phyloP scores from a whole-genome alignment of 768 basidiomycete genomes.

The Mycena latifolia region DNA sequence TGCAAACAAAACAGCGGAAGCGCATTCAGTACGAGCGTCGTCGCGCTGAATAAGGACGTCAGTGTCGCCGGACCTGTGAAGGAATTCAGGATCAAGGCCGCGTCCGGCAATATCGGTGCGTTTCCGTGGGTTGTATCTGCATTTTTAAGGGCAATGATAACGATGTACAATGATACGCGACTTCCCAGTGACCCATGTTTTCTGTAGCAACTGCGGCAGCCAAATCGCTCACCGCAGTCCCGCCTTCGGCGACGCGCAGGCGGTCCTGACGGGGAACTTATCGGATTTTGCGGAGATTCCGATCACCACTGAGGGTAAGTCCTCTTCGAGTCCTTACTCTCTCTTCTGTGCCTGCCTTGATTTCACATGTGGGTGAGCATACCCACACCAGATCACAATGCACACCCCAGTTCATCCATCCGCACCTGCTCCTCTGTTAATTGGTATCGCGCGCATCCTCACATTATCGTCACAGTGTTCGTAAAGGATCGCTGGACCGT shows the following conservation, averaged over 20 bases:
- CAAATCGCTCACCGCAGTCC: conserved; percentile 50
- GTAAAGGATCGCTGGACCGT: conserved; percentile 51
- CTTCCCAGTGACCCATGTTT: conserved; percentile 48
- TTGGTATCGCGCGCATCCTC: too few species aligned
- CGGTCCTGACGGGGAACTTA: conserved; percentile 55
- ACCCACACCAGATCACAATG: too few species aligned
- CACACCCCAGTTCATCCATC: too few species aligned
- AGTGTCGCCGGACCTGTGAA: conserved; percentile 49
- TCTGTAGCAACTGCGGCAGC: conserved; percentile 52
- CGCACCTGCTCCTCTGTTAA: too few species aligned
- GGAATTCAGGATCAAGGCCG: conserved; percentile 44
- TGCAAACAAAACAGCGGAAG: conserved; percentile 54
- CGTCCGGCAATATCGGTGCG: conserved; percentile 50
- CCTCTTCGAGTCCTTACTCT: neutral
- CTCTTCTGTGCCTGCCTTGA: neutral
- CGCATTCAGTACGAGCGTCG: conserved; percentile 54
- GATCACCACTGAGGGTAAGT: conserved; percentile 47
- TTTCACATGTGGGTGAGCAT: neutral
- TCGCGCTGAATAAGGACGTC: conserved; percentile 48
- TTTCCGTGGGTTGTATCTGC: too few species aligned
- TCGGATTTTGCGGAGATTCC: conserved; percentile 45
- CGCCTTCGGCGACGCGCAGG: conserved; percentile 49
- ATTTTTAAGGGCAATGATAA: too few species aligned
- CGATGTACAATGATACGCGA: too few species aligned
- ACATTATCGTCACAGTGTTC: conserved; percentile 42